Base-by-base conservation (phyloP, 805 yeast species). In the Lachancea mirantina region DNA sequence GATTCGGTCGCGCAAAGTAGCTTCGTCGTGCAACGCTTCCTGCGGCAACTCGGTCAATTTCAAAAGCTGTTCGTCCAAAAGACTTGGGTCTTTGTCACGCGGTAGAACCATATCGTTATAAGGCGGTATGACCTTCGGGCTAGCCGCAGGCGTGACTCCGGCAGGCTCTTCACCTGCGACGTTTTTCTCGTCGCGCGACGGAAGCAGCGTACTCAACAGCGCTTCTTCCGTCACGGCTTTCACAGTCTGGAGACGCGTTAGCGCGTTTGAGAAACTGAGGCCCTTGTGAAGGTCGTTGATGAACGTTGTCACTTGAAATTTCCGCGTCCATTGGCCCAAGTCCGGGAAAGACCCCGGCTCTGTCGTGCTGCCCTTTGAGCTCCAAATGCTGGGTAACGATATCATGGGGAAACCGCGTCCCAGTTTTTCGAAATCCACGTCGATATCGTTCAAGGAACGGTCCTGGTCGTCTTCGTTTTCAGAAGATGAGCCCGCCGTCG, bases 21-120 rank as follows among this genome's bases (percentile, higher is more conserved):
- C 30, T 25, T 45, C 41, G 15, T 50, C 48, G 17, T 34, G 38
- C 9, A n/a, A 20, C 23, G 28, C 30, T 6, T 29, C 38, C n/a
- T 19, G 8, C 25, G 38, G 33, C 6, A 34, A 26, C 18, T 28
- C 33, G 10, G 38, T 34, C 8, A 34, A 27, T 26, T n/a, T 21
- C n/a, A 28, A 22, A 3, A 34, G 23, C 6, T 34, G 18, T 9
- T 34, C 38, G 8, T 34, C 38, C 3, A 34, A 26, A 13, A 28
- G 24, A 8, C 24, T 22, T 3, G 60, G 55, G 8, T 51, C 61
- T 24, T 59, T 57, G 15, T 63, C 67, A 42, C 52, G 60, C 3
- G 78, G 79, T 22, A 66, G 60, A 15, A 74, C 69, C 26, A 75
- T 65, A 23, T 72, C 76, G 43, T 65, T 68, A 9, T 72, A 51